phyloP scores from a whole-genome alignment of 176 grass and related monocot genomes.

The Neostapfia colusana region DNA sequence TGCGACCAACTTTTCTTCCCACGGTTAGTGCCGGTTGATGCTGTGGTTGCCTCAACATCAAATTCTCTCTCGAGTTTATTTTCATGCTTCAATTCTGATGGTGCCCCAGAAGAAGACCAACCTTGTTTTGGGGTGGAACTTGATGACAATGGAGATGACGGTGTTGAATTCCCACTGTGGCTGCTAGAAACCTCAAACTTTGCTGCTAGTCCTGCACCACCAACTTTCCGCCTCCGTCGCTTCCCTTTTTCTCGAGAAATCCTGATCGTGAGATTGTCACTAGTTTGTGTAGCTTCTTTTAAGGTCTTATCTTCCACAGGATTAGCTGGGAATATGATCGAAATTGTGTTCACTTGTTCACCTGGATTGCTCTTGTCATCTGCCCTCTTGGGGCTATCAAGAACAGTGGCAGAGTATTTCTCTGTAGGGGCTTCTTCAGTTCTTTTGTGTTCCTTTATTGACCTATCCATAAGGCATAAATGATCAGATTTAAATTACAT shows the following conservation, averaged over 20 bases:
- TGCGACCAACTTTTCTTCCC: slow-evolving; percentile 34
- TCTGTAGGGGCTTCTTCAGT: slow-evolving; percentile 39
- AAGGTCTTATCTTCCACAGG: slow-evolving; percentile 46
- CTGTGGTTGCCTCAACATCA: slow-evolving; percentile 38
- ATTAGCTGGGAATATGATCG: slow-evolving; percentile 36
- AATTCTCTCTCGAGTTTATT: slow-evolving; percentile 37
- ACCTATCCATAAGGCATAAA: slow-evolving; percentile 55
- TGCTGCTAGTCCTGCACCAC: slow-evolving; percentile 48
- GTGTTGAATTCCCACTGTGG: slow-evolving; percentile 88
- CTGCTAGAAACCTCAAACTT: slow-evolving; percentile 97
- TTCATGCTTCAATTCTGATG: slow-evolving; percentile 44
- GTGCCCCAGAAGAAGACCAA: slow-evolving; percentile 48
- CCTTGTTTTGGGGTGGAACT: slow-evolving; percentile 68
- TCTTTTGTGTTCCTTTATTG: slow-evolving; percentile 58
- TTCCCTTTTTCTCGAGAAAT: slow-evolving; percentile 68
- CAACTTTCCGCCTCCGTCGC: slow-evolving; percentile 52
- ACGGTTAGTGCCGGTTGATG: slow-evolving; percentile 31
- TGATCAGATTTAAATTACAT: slow-evolving; percentile 25
- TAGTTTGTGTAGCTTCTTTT: slow-evolving; percentile 45
- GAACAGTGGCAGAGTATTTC: slow-evolving; percentile 42
- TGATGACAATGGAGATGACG: slow-evolving; percentile 74
- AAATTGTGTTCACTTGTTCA: slow-evolving; percentile 46
- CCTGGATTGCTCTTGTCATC: slow-evolving; percentile 40
- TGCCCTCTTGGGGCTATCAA: slow-evolving; percentile 44
- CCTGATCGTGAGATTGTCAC: slow-evolving; percentile 68